phyloP scores from a whole-genome alignment of 2,329 filamentous ascomycete genomes.

The Fusarium verticillioides region DNA sequence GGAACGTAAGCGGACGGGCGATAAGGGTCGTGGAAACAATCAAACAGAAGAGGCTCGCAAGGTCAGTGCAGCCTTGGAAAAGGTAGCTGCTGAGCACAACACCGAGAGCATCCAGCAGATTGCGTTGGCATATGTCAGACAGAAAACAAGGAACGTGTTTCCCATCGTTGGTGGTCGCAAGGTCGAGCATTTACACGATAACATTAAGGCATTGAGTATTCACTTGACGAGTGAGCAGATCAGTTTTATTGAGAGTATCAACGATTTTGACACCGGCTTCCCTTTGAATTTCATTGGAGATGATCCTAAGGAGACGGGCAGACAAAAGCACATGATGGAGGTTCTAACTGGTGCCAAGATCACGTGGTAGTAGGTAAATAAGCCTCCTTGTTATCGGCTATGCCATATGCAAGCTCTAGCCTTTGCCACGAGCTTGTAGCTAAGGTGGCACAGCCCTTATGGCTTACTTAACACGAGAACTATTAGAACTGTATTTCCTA shows the following conservation, averaged over 20 bases:
- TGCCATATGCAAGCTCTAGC: no score
- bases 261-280: neutral
- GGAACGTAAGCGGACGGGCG: neutral
- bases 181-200: neutral
- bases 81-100: neutral
- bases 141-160: neutral
- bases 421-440: no score
- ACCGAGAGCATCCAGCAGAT: neutral
- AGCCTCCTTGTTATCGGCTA: no score
- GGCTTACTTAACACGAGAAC: no score
- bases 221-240: neutral
- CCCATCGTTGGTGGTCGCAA: neutral
- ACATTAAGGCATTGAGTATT: neutral
- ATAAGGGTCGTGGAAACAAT: neutral
- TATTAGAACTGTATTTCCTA: no score
- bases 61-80: neutral
- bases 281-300: neutral
- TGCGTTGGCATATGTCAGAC: neutral
- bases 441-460: no score
- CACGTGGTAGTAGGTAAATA: neutral
- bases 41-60: neutral
- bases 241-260: neutral
- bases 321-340: neutral
- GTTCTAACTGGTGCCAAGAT: neutral
- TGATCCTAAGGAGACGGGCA: neutral